Conservation (phyloP, 192 early-diverging fungal genomes). For the Ambispora gerdemannii region DNA sequence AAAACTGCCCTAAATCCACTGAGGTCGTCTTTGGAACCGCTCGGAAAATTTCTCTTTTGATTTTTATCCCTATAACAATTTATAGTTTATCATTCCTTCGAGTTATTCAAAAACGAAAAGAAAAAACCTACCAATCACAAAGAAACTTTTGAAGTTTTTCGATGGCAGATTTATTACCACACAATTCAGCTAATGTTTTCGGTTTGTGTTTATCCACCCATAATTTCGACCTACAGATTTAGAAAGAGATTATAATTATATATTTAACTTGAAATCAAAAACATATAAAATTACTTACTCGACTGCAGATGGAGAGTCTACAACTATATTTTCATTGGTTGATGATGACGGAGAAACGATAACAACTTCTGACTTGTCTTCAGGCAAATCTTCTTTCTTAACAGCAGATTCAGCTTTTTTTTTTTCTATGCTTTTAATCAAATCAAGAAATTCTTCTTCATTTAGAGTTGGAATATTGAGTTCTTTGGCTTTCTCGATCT, state of each 20-base stretch:
- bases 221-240: constrained; percentile 46
- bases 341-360: too few relatives aligned
- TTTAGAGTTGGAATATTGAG: constrained; percentile 67
- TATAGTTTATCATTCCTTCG: too few relatives aligned
- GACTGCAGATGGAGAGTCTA: too few relatives aligned
- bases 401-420: constrained; percentile 13
- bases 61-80: too few relatives aligned
- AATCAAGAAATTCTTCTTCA: constrained; percentile 80
- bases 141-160: constrained; percentile 75
- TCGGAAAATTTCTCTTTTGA: background rate
- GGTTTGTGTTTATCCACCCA: constrained; percentile 98
- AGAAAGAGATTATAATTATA: background rate
- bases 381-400: background rate
- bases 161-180: constrained; percentile 79
- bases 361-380: too few relatives aligned
- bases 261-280: background rate
- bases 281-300: background rate
- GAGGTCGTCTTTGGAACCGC: constrained; percentile 8
- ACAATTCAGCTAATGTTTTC: constrained; percentile 68
- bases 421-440: constrained; percentile 61
- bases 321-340: too few relatives aligned
- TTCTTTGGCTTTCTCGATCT: constrained; percentile 73
- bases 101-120: too few relatives aligned
- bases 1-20: constrained; percentile 64
- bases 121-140: constrained; percentile 60